Evolutionary conservation across 768 basidiomycete genomes (phyloP), one percentile per base, ranked within the genome.

Genomic region (Fomitopsis pulvina): DNA sequence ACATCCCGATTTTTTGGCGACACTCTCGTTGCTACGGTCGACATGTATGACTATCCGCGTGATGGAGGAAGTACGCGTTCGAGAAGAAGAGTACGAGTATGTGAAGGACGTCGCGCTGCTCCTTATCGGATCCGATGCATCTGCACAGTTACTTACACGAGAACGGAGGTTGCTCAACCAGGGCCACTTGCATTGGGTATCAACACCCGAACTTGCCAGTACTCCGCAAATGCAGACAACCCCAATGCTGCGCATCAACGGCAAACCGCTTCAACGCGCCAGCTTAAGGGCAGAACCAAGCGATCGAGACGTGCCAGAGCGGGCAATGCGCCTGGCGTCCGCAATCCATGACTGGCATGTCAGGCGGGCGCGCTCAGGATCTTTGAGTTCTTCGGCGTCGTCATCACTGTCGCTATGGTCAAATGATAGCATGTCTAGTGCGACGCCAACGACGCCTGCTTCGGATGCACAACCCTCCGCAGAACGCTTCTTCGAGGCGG

Each of bases 41-140:
- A 84, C 81, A 16, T 81, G 87, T 51, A 68, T 83, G 54, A 76
- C 85, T 38, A 81, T 94, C 52, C 78, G 80, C 24, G 83, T 85
- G 2, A 78, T 96, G 68, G 81, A 83, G 34, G 91, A 92, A 59
- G 90, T 94, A 54, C 92, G 93, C 60, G 66, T 76, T 10, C 78
- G 89, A 18, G 92, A 94, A 64, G 89, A 92, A 45, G 89, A 92
- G 53, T 90, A 93, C 61, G 81, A 83, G n/a, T 66, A 79, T 30
- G 71, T 89, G 28, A 87, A 86, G 62, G 65, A 73, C 18, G 72
- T 90, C 18, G 68, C 79, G 12, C 62, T 67, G 5, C 74, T 77
- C 0, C 78, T 94, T 52, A 70, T 75, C 21, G 85, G 85, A 1
- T 61, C 88, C 3, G 75, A 81, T 1, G 64, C 74, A 1, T 60